These are phyloP conservation scores for Camelina laxa DNA, from an alignment of 345 rosid genomes.

Conservation along the genomic window DNA sequence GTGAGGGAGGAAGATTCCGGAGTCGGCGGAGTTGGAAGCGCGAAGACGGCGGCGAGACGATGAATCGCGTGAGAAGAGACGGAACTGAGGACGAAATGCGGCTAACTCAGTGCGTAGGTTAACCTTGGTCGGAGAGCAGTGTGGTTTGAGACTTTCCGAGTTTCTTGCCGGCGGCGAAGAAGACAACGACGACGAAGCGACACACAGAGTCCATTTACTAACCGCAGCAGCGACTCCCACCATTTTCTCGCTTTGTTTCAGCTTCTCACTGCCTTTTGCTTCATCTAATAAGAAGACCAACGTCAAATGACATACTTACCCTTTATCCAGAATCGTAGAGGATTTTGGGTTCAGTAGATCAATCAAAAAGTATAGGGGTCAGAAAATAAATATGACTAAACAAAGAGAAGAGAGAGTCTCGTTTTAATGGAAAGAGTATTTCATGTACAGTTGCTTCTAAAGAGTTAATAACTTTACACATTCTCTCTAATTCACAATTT, in stretches of 20 bases:
- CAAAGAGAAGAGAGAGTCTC: background rate
- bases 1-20: slow-evolving; percentile 80
- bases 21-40: slow-evolving; percentile 50
- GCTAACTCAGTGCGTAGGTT: slow-evolving; percentile 45
- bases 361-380: slow-evolving; percentile 1
- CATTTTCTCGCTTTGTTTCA: slow-evolving; percentile 35
- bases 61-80: slow-evolving; percentile 53
- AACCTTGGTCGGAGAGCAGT: slow-evolving; percentile 41
- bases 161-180: background rate
- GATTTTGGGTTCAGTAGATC: background rate
- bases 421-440: background rate
- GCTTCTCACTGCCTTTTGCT: background rate
- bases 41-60: slow-evolving; percentile 44
- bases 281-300: slow-evolving; percentile 15
- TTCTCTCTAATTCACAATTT: slow-evolving; percentile 10
- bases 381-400: background rate
- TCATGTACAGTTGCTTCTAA: background rate
- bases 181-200: slow-evolving; percentile 30
- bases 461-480: background rate
- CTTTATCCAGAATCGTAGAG: slow-evolving; percentile 2
- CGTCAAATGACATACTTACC: slow-evolving; percentile 9
- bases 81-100: slow-evolving; percentile 57
- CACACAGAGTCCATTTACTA: slow-evolving; percentile 34
- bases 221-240: slow-evolving; percentile 42
- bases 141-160: slow-evolving; percentile 15